A percentile compares a stretch with the other conserved stretches of the same genome.
phyloP scores from a whole-genome alignment of 805 yeast genomes.

The Naumovozyma baii region DNA sequence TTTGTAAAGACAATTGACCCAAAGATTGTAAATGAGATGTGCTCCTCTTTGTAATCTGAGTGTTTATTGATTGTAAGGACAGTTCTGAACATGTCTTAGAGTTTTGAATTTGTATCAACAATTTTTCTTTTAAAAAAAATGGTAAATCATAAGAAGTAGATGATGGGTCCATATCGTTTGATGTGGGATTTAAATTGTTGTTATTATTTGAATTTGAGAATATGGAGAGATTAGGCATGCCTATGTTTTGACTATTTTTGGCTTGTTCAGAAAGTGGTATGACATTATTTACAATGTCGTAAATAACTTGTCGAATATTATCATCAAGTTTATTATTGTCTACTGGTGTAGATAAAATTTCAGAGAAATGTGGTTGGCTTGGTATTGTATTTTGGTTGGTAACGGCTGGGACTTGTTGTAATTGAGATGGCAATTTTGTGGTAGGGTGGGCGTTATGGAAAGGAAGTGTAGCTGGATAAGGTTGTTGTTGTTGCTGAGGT shows the following conservation, averaged over 20 bases:
- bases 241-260: constrained; percentile 1
- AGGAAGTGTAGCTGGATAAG: no score
- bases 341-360: neutral
- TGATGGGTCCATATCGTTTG: no score
- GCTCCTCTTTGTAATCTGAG: constrained; percentile 1
- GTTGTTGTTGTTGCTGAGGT: neutral
- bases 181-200: no score
- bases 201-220: constrained; percentile 1
- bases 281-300: constrained; percentile 17
- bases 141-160: constrained; percentile 9
- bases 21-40: constrained; percentile 41
- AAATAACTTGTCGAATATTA: neutral
- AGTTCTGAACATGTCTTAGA: constrained; percentile 43
- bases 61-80: neutral
- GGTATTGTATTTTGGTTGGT: neutral
- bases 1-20: constrained; percentile 47
- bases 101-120: constrained; percentile 43
- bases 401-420: neutral
- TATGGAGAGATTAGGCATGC: neutral
- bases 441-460: neutral
- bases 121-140: constrained; percentile 28
- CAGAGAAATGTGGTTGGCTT: neutral
- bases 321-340: neutral
- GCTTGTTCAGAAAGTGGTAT: constrained; percentile 19
- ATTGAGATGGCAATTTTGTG: no score